Evolutionary conservation across 192 early-diverging fungal genomes (phyloP).

Genomic region (Piromyces finnis): DNA sequence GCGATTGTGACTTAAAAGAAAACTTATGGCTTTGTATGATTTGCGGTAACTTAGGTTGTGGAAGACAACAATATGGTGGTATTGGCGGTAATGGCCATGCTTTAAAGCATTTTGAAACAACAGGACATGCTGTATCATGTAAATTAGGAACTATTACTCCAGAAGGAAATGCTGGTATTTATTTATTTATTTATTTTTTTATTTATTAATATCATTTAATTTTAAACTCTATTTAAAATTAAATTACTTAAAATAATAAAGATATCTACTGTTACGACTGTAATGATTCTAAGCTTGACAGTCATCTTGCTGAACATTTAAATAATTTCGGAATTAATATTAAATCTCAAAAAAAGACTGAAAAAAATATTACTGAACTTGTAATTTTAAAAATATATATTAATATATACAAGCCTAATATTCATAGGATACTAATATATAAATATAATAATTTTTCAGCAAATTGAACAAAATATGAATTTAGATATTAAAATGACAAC

Average conservation of each 20-base stretch:
- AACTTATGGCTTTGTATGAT: constrained; percentile 93
- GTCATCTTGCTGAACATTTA: constrained; percentile 58
- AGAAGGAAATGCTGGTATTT: constrained; percentile 63
- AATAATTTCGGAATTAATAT: constrained; percentile 80
- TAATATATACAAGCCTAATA: too few species aligned
- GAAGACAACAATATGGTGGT: constrained; percentile 83
- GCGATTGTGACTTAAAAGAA: constrained; percentile 64
- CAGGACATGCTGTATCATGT: constrained; percentile 62
- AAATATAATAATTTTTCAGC: too few species aligned
- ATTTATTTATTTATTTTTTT: neutral
- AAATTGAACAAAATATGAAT: constrained; percentile 88
- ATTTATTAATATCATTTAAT: too few species aligned
- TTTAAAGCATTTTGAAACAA: constrained; percentile 59
- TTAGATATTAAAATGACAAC: constrained; percentile 97
- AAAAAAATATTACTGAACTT: constrained; percentile 80
- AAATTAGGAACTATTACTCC: constrained; percentile 96
- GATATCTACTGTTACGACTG: constrained; percentile 75
- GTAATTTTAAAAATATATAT: constrained; percentile 10
- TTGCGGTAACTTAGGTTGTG: constrained; percentile 89
- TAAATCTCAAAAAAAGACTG: constrained; percentile 64
- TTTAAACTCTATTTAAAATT: too few species aligned
- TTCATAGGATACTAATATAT: too few species aligned
- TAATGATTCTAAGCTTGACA: constrained; percentile 65
- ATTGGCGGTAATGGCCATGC: constrained; percentile 86
- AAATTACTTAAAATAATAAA: too few species aligned